A percentile compares a stretch with the other conserved stretches of the same genome.
phyloP scores from a whole-genome alignment of 108 stramenopile species.

The Pseudonitzschia multiseries region DNA sequence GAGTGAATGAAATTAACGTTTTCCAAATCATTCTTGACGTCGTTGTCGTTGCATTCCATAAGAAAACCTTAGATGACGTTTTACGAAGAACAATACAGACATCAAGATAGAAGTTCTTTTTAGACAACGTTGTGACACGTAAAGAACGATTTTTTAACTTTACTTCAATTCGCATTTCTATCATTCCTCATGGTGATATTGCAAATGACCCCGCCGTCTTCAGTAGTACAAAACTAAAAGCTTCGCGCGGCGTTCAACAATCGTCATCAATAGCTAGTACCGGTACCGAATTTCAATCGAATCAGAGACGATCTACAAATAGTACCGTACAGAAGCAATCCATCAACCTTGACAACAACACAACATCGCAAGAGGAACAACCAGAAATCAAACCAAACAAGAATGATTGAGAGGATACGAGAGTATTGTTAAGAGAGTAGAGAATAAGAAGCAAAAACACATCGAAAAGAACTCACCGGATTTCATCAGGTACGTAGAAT shows the following conservation, averaged over 20 bases:
- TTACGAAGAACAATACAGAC: background rate
- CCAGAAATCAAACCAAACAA: background rate
- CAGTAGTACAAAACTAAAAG: background rate
- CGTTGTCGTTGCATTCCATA: no score
- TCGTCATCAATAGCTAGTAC: background rate
- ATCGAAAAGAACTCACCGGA: background rate
- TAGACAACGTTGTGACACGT: background rate
- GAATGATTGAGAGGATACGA: constrained; percentile 14
- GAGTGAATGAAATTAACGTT: no score
- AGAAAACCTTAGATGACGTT: no score
- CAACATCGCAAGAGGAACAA: background rate
- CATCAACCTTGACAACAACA: no score
- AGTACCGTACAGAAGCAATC: no score
- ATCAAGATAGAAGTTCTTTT: background rate
- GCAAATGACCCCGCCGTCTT: background rate
- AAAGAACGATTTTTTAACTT: background rate
- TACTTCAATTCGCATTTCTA: background rate
- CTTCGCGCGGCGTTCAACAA: background rate
- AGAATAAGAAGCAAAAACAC: background rate
- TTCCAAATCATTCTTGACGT: no score
- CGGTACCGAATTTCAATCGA: background rate
- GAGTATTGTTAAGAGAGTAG: background rate
- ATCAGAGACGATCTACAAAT: background rate
- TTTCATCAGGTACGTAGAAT: constrained; percentile 1
- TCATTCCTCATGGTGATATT: no score